Evolutionary conservation across 2,329 filamentous ascomycete genomes (phyloP), one percentile per base, ranked within the genome.

Genomic region (Talaromyces pinophilus): DNA sequence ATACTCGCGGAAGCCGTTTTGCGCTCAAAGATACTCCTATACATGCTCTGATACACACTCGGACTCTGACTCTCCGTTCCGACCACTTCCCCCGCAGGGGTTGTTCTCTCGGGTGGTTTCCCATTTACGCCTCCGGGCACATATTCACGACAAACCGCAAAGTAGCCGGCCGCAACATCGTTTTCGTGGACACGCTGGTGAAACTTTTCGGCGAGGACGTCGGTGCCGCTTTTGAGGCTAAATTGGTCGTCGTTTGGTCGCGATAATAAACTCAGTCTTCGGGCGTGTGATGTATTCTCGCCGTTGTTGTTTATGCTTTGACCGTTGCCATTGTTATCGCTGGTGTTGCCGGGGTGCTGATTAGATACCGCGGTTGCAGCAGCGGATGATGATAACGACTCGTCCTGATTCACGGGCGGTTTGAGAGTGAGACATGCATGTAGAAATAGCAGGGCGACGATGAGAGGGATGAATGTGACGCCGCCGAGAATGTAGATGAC

Each of bases 21-120:
- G 73, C 94, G 87, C 72, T 97, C 93, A 76, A 99, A 98, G 68
- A 99, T 90, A 77, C 91, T 97, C 76, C 93, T 85, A 80, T 99
- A 99, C 92, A 99, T 97, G 77, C 91, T 91, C 84, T 98, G 95
- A 79, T 98, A 98, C 44, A 99, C 94, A 77, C 94, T 97, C 65
- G 91, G 93, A 74, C 92, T 96, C 46, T 90, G 57, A 65, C 93
- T 90, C 50, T 90, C 84, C 40, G 90, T 87, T 1, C 48, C 63
- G 54, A 95, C 88, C 17, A 91, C 90, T 65, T 90, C 88, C 19
- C 92, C 92, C 13, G 92, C 87, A 5, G 93, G 92, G 0, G 92
- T 94, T 38, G 89, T 87, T 67, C 92, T 87, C 80, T 97, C 93
- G 67, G 94, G 93, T 5, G 93, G 93, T 80, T 94, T 96, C 67